A percentile compares a stretch with the other conserved stretches of the same genome.
phyloP scores from a whole-genome alignment of 2,329 filamentous ascomycete species.

The Cyphellophora attinorum region DNA sequence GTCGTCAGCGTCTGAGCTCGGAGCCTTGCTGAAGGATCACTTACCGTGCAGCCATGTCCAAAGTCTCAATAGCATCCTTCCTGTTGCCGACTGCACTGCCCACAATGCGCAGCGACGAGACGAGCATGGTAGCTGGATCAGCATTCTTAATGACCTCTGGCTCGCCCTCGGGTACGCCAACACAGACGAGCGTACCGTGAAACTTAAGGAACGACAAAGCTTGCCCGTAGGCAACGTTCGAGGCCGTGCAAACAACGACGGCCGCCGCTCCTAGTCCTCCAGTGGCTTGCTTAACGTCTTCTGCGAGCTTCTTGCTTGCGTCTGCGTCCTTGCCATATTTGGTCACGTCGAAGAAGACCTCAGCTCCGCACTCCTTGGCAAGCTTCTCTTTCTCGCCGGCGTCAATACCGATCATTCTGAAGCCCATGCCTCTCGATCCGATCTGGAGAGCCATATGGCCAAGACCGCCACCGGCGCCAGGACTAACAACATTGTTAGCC shows the following conservation, averaged over 20 bases:
- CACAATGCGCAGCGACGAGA: conserved; percentile 35
- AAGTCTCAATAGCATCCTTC: conserved; percentile 38
- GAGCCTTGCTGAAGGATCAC: neutral
- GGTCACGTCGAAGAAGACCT: conserved; percentile 56
- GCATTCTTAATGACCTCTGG: conserved; percentile 35
- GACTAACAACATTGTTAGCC: conserved; percentile 38
- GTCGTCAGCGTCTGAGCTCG: conserved; percentile 1
- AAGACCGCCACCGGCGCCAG: conserved; percentile 54
- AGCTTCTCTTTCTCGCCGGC: conserved; percentile 51
- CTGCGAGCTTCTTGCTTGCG: conserved; percentile 35
- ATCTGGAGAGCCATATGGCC: conserved; percentile 57
- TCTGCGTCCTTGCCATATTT: conserved; percentile 37
- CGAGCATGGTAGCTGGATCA: conserved; percentile 32
- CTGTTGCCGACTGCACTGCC: conserved; percentile 43
- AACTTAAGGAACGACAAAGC: conserved; percentile 38
- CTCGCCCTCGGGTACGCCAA: conserved; percentile 41
- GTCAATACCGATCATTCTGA: conserved; percentile 58
- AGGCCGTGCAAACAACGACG: conserved; percentile 47
- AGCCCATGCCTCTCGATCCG: conserved; percentile 49
- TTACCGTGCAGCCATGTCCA: conserved; percentile 35
- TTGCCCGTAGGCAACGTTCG: conserved; percentile 42
- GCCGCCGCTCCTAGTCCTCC: conserved; percentile 51
- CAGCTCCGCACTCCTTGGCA: conserved; percentile 51
- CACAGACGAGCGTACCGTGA: conserved; percentile 42
- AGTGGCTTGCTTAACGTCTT: conserved; percentile 48